Evolutionary conservation across 2,329 filamentous ascomycete species (phyloP).

Genomic region (Fusarium sublunatum): DNA sequence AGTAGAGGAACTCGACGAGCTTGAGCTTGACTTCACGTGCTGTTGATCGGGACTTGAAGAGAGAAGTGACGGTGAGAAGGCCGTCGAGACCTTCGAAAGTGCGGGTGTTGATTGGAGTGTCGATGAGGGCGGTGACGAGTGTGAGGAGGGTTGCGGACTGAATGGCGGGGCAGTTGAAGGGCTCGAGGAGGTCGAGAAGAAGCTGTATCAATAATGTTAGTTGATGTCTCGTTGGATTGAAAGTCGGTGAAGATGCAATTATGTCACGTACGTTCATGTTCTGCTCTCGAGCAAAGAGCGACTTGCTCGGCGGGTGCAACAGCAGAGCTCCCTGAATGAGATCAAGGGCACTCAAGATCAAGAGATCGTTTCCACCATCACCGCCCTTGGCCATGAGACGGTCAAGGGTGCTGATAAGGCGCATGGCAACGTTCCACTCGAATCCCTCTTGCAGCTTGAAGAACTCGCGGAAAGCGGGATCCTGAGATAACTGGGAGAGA

Average conservation of each 20-base stretch:
- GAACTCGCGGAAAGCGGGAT: constrained; percentile 94
- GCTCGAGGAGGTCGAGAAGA: constrained; percentile 92
- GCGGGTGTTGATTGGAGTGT: constrained; percentile 87
- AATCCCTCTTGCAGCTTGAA: constrained; percentile 97
- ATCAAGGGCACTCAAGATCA: constrained; percentile 89
- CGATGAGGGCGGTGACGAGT: constrained; percentile 88
- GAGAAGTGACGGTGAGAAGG: constrained; percentile 87
- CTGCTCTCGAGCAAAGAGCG: constrained; percentile 86
- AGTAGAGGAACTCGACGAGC: constrained; percentile 97
- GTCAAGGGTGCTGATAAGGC: constrained; percentile 87
- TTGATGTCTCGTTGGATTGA: not conserved
- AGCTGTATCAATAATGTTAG: constrained; percentile 61
- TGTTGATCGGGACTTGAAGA: constrained; percentile 91
- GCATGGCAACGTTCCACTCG: constrained; percentile 94
- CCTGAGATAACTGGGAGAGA: constrained; percentile 76
- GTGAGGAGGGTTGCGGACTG: constrained; percentile 91
- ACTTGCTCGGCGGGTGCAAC: constrained; percentile 89
- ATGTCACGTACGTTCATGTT: constrained; percentile 83
- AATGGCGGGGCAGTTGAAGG: constrained; percentile 89
- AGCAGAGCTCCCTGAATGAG: constrained; percentile 89
- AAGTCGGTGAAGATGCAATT: not conserved
- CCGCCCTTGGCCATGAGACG: constrained; percentile 84
- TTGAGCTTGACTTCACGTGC: constrained; percentile 92
- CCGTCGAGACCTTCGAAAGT: constrained; percentile 94
- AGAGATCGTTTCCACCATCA: constrained; percentile 84